Conservation (phyloP, 495 filamentous ascomycete species). For the Tuber umbilicatum region DNA sequence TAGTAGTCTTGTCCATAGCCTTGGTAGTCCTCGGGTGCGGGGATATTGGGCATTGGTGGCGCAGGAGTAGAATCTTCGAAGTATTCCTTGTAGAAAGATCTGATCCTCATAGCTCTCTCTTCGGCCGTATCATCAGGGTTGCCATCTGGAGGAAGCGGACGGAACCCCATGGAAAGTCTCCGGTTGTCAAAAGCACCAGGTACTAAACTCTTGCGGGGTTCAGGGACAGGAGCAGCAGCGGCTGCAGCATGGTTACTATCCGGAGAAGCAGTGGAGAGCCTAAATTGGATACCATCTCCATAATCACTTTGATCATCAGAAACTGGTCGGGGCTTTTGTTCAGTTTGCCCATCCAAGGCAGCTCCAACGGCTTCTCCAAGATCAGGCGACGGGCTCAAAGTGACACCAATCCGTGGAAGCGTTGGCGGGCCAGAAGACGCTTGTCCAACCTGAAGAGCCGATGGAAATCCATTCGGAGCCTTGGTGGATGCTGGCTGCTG, state of each 20-base stretch:
- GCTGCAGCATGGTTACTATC: conserved; percentile 30
- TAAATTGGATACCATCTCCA: conserved; percentile 55
- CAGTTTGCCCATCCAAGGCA: conserved; percentile 1
- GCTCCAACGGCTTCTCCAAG: background rate
- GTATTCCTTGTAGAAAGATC: conserved; percentile 99
- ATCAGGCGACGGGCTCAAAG: conserved; percentile 22
- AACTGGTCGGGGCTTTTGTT: conserved; percentile 34
- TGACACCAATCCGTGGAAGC: conserved; percentile 26
- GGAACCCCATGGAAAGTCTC: conserved; percentile 78
- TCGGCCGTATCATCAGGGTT: conserved; percentile 75
- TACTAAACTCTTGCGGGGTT: conserved; percentile 33
- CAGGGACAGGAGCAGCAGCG: conserved; percentile 30
- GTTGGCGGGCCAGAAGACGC: conserved; percentile 4
- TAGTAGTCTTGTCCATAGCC: conserved; percentile 38
- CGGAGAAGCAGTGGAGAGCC: conserved; percentile 46
- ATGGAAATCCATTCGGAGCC: conserved; percentile 7
- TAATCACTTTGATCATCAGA: conserved; percentile 55
- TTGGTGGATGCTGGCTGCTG: conserved; percentile 20
- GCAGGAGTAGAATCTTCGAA: conserved; percentile 76
- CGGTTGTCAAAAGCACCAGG: conserved; percentile 52
- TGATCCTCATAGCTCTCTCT: conserved; percentile 87
- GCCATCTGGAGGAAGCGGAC: conserved; percentile 81
- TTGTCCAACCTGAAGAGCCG: conserved; percentile 13
- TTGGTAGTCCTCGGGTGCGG: conserved; percentile 25
- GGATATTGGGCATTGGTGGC: conserved; percentile 45